Base-by-base conservation (phyloP, 805 yeast species). In the Hanseniaspora clermontiae region DNA sequence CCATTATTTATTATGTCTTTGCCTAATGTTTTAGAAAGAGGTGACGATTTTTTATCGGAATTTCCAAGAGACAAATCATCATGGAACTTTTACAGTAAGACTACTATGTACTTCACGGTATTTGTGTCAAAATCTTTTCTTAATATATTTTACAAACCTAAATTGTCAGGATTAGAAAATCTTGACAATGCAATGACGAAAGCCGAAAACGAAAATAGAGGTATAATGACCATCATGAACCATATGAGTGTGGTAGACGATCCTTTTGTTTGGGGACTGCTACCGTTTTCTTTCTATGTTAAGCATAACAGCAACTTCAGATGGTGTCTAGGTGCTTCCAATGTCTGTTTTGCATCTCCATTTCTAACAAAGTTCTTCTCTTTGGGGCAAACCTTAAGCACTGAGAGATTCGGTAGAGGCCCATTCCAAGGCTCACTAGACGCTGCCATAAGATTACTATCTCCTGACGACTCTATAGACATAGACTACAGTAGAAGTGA, bases 251-350 rank as follows among this genome's bases (percentile, higher is more conserved):
- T 72, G 4, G 85, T 88, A 27, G 98, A 91, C 66, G 98, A 91
- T 65, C 98, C 98, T 0, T 76, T 86, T 38, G 71, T 87, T 46
- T 91, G 95, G 87, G 95, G 95, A 0, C 78, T 84, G 38, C 73
- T 90, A 58, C 96, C 97, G 0, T 76, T 82, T 78, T 74, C 80
- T 40, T 79, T 78, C 61, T 84, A 79, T 61, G 68, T 72, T 14
- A 78, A 80, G 57, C 70, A 85, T 17, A 84, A 81, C 60, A 77
- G 79, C 54, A 79, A 88, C 55, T 49, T 56, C 20, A 76, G 98
- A 64, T 91, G 97, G 97, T 90, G 96, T 5, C 74, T 93, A 56
- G 98, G 95, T 0, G 98, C 98, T 11, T 80, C 83, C 51, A 90
- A 93, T 66, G 79, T 91, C 42, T 91, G 97, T 66, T 91, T 93